Evolutionary conservation across 768 basidiomycete genomes (phyloP).

Genomic region (Dictyophora rubrovolvata): DNA sequence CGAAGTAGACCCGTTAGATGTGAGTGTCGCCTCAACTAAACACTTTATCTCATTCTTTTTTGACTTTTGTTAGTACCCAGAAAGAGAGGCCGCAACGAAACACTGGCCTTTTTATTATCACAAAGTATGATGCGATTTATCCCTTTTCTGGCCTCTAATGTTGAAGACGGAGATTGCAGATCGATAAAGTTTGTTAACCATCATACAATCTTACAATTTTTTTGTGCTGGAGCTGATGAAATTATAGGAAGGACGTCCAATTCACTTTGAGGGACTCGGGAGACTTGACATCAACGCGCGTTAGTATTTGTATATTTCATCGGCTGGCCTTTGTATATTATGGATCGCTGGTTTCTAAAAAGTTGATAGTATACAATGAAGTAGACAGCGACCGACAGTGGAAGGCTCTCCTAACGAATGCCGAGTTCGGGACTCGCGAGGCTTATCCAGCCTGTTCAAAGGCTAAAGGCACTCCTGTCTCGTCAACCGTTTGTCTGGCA

Average conservation of each 20-base stretch:
- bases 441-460: constrained; percentile 54
- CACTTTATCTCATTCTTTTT: neutral
- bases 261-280: constrained; percentile 57
- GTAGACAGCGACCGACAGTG: constrained; percentile 45
- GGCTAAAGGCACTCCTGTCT: constrained; percentile 37
- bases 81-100: constrained; percentile 55
- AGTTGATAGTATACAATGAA: constrained; percentile 33
- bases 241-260: constrained; percentile 52
- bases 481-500: constrained; percentile 50
- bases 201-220: no score
- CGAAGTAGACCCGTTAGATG: constrained; percentile 59
- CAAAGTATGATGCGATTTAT: constrained; percentile 34
- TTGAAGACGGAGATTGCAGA: constrained; percentile 25
- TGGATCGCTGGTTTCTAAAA: neutral
- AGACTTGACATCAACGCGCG: constrained; percentile 43
- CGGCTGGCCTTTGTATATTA: no score
- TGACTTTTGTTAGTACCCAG: constrained; percentile 44
- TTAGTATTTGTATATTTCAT: neutral
- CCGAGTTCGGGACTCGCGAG: constrained; percentile 54
- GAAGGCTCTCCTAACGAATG: constrained; percentile 53
- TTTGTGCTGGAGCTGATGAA: neutral
- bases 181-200: constrained; percentile 46
- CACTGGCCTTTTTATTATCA: constrained; percentile 76
- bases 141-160: neutral
- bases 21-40: constrained; percentile 26